Base-by-base conservation (phyloP, 73 alveolate species). In the Symbiodinium pilosum region DNA sequence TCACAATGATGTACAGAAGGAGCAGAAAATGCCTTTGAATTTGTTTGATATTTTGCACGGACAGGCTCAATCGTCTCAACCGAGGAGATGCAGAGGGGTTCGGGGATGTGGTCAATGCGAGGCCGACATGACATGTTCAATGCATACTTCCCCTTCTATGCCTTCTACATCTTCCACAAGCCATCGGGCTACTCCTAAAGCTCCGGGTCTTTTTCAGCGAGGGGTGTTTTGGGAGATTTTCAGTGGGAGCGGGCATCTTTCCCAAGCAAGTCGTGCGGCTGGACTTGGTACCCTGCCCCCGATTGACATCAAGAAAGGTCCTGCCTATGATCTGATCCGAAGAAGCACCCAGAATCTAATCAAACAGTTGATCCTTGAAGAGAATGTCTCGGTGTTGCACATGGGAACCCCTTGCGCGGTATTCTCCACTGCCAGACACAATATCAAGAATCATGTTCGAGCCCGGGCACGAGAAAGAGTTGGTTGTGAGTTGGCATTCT, bases 401-500 rank as follows among this genome's bases (percentile, higher is more conserved):
- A 2, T 4, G 28, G 77, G 77, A 7, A 59, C 77, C 2, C 77
- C 84, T 1, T 54, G 94, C 43, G 18, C 94, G 18, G 84, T 34
- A 1, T 86, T 86, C 68, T 51, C 94, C 18, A 9, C 0, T 0
- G 94, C 94, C 26, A 52, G 94, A 14, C 69, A 30, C 59, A 71
- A 75, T 21, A 34, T 86, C 12, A 0, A 34, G 12, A 51, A 86
- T 26, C 1, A 0, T n/a, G 30, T 20, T 0, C 59, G 83, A 6
- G 94, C 94, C 12, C 20, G 94, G 40, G 34, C 12, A 18, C n/a
- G 68, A 42, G 94, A 86, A 36, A 36, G 43, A 3, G 47, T 34
- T 9, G 94, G 43, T 5, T 86, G 94, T 28, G 94, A 86, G n/a
- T 59, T 86, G 0, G 94, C 94, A 3, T 86, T 47, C 12, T 86